Evolutionary conservation across 371 early-diverging fungal genomes (phyloP).

Genomic region (Mucor sp.): DNA sequence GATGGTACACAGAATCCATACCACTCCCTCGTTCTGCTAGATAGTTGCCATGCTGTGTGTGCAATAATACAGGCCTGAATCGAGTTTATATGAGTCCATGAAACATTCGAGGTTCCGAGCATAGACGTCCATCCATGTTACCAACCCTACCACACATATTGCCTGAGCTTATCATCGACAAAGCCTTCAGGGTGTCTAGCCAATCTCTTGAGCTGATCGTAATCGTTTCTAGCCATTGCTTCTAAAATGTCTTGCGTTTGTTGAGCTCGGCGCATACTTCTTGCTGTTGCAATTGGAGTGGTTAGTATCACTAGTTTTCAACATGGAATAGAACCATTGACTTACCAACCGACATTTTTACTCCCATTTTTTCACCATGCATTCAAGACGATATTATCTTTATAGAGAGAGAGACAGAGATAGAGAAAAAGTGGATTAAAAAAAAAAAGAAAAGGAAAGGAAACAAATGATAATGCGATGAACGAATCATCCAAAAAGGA

Average conservation of each 20-base stretch:
- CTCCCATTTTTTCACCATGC: slow-evolving; percentile 24
- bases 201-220: slow-evolving; percentile 29
- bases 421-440: background rate
- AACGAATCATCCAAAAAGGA: background rate
- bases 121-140: background rate
- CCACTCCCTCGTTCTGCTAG: slow-evolving; percentile 53
- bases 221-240: slow-evolving; percentile 37
- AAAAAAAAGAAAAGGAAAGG: background rate
- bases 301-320: background rate
- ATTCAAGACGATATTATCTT: background rate
- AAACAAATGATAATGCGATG: background rate
- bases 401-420: background rate
- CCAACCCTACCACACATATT: slow-evolving; percentile 42
- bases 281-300: slow-evolving; percentile 16
- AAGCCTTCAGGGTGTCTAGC: slow-evolving; percentile 43
- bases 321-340: background rate
- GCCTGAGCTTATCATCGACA: slow-evolving; percentile 36
- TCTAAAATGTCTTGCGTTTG: slow-evolving; percentile 32
- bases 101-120: background rate
- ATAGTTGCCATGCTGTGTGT: slow-evolving; percentile 54
- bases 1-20: slow-evolving; percentile 11
- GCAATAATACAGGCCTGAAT: slow-evolving; percentile 51
- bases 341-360: slow-evolving; percentile 32
- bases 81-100: background rate
- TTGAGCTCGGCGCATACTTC: slow-evolving; percentile 31